These are phyloP conservation scores for Penicillium carneum DNA, from an alignment of 2,329 filamentous ascomycete species.

Conservation along the genomic window DNA sequence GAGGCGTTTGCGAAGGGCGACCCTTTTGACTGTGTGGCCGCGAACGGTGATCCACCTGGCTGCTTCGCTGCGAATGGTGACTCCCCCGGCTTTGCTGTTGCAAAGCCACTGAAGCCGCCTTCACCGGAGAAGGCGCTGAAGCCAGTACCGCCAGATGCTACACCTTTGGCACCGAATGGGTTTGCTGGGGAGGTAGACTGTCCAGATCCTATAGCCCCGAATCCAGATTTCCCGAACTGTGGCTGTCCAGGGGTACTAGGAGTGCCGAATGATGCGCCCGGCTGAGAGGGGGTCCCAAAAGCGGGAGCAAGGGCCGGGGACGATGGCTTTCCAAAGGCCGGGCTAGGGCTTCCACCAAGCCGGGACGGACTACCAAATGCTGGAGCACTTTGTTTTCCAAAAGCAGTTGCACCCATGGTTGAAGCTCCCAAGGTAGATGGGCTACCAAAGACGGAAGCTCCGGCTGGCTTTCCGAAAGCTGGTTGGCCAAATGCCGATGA, in stretches of 20 bases:
- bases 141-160: conserved; percentile 38
- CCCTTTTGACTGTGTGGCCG: neutral
- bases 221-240: conserved; percentile 46
- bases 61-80: conserved; percentile 23
- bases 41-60: conserved; percentile 7
- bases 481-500: conserved; percentile 39
- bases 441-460: conserved; percentile 35
- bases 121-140: conserved; percentile 37
- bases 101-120: conserved; percentile 41
- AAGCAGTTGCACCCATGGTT: conserved; percentile 37
- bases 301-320: conserved; percentile 39
- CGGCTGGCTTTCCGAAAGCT: conserved; percentile 47
- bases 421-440: conserved; percentile 32
- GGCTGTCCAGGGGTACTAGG: conserved; percentile 44
- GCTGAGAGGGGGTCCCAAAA: conserved; percentile 47
- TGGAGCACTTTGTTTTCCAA: conserved; percentile 40
- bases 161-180: conserved; percentile 34
- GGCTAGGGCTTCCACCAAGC: conserved; percentile 35
- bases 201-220: conserved; percentile 37
- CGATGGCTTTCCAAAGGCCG: conserved; percentile 43
- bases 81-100: conserved; percentile 31
- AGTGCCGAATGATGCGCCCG: conserved; percentile 45
- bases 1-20: conserved; percentile 20
- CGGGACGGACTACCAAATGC: conserved; percentile 42
- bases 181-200: conserved; percentile 43